These are phyloP conservation scores for Colletotrichum neosansevieriae DNA, from an alignment of 2,329 filamentous ascomycete species.

Conservation along the genomic window DNA sequence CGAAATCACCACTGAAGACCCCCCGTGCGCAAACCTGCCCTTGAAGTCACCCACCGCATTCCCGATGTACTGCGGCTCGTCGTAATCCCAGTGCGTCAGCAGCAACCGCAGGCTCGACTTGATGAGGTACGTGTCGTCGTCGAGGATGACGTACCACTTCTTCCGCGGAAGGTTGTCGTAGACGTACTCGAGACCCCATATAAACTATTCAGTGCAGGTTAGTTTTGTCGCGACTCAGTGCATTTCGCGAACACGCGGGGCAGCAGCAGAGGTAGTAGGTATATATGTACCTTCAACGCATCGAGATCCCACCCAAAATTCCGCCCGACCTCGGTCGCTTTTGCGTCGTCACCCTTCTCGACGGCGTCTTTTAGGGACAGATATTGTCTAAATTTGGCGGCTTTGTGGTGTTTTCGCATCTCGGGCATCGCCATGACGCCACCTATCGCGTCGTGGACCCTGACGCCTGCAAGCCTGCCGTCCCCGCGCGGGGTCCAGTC, in stretches of 20 bases:
- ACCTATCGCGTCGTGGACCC: conserved; percentile 57
- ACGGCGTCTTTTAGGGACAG: conserved; percentile 54
- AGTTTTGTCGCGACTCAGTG: conserved; percentile 27
- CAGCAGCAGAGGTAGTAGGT: background rate
- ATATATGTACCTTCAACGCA: conserved; percentile 58
- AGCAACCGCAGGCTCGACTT: conserved; percentile 61
- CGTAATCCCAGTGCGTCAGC: conserved; percentile 62
- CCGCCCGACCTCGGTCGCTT: conserved; percentile 53
- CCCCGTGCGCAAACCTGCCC: conserved; percentile 68
- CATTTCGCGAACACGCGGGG: conserved; percentile 8
- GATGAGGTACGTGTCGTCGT: conserved; percentile 69
- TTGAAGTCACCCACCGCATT: conserved; percentile 69
- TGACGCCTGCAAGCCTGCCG: conserved; percentile 48
- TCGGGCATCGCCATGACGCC: conserved; percentile 50
- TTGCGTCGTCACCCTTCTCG: conserved; percentile 51
- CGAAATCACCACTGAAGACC: conserved; percentile 66
- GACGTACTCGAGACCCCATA: conserved; percentile 65
- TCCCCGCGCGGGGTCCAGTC: conserved; percentile 59
- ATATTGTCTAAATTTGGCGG: conserved; percentile 56
- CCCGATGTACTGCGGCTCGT: conserved; percentile 63
- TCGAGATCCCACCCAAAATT: conserved; percentile 63
- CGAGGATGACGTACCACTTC: conserved; percentile 70
- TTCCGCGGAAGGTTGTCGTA: conserved; percentile 64
- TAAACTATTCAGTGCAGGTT: conserved; percentile 55
- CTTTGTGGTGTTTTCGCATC: conserved; percentile 46